Evolutionary conservation across 2,329 filamentous ascomycete species (phyloP), one percentile per base, ranked within the genome.

Genomic region (Sclerotinia minor): DNA sequence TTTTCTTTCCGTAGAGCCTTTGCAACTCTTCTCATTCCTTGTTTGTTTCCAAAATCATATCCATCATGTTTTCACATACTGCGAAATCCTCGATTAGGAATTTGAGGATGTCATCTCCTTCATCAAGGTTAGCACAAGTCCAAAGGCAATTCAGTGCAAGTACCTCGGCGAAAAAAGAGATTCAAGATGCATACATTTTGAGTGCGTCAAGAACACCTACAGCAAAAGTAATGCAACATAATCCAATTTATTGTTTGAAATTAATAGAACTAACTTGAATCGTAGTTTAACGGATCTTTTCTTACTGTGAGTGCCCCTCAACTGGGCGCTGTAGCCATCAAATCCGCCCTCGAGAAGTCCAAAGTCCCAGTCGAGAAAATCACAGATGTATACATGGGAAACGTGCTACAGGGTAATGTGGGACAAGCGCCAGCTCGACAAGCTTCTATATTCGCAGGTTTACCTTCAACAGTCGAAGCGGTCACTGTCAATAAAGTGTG

Each of bases 401-500:
- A 97, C 76, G 95, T 98, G 13, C 85, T 98, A 52, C 89, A 93
- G 79, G 94, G 85, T 55, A 86, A 86, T 24, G 85, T 95, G 7
- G 95, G 95, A 57, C 95, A 99, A 81, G 87, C 95, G 0, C 95
- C 95, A 2, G 94, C 95, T 29, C 88, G 95, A 60, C 95, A 99
- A 81, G 95, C 95, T 15, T 83, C 87, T 72, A 90, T 98, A 69
- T 94, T 96, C 76, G 92, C 95, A 5, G 94, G 94, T 2, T 86
- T 98, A 5, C 85, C 92, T 13, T 82, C 88, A n/a, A 87, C 84
- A 8, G 85, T 96, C 67, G 95, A 99, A 81, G 91, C 94, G 47
- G 89, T 90, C 63, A 98, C 95, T 21, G 89, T 99, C 80, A 99
- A 99, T 84, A 99, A 99, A 81, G 95, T 99, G 69, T 99, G 95